Evolutionary conservation across 2,329 filamentous ascomycete genomes (phyloP).

Genomic region (Penicillium sp.): DNA sequence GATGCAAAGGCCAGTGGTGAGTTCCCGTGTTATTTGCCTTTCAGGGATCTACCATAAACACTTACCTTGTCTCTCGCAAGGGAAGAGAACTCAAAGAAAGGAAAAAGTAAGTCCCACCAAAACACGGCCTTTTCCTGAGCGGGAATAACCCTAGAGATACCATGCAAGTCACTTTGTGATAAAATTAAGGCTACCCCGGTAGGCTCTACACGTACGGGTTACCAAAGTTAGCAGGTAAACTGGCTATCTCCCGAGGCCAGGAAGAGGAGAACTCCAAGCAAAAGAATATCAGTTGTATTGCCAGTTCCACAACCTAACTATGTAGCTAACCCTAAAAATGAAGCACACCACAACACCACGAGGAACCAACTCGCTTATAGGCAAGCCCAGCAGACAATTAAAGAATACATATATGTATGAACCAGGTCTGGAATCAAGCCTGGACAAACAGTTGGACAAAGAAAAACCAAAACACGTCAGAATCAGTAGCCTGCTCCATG

Average conservation of each 20-base stretch:
- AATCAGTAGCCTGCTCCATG: neutral
- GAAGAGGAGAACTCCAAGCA: neutral
- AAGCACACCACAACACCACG: neutral
- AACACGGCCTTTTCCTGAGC: neutral
- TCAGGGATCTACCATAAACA: neutral
- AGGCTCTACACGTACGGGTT: neutral
- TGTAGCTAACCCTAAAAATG: neutral
- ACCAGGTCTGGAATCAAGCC: neutral
- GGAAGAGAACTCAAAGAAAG: too few relatives aligned
- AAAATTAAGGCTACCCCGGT: neutral
- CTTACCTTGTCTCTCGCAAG: neutral
- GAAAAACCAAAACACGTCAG: neutral
- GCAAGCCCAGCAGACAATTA: conserved; percentile 1
- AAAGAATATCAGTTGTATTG: neutral
- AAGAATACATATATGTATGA: neutral
- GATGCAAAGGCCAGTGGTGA: neutral
- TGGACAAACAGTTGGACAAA: neutral
- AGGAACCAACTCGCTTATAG: neutral
- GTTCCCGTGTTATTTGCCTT: neutral
- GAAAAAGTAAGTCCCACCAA: neutral
- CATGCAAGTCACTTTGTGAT: neutral
- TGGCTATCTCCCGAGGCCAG: neutral
- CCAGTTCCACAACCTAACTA: neutral
- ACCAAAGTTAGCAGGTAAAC: neutral
- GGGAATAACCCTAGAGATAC: too few relatives aligned